A percentile compares a stretch with the other conserved stretches of the same genome.
Conservation (phyloP, 2,329 filamentous ascomycete genomes). For the Neonectria neomacrospora region DNA sequence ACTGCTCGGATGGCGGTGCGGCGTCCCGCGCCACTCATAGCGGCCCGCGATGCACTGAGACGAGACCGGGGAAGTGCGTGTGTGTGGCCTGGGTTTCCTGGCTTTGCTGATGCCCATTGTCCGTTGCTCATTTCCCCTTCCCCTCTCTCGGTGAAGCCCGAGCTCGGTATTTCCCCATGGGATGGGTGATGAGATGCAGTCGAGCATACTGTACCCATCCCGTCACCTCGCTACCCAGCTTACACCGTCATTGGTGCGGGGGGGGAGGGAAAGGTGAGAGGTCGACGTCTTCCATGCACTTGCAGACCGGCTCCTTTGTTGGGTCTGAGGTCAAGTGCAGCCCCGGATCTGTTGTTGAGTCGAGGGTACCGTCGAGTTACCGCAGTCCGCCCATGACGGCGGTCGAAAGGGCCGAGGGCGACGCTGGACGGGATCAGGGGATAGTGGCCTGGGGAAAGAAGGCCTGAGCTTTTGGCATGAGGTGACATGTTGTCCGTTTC, state of each 20-base stretch:
- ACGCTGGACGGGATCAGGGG: constrained; percentile 25
- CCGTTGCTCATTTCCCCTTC: neutral
- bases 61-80: neutral
- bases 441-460: constrained; percentile 26
- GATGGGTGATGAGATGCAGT: constrained; percentile 11
- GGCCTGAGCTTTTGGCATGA: constrained; percentile 30
- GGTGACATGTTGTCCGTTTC: constrained; percentile 29
- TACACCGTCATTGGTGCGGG: constrained; percentile 19
- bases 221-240: constrained; percentile 1
- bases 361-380: neutral
- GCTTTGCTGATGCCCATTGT: constrained; percentile 4
- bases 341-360: constrained; percentile 6
- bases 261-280: constrained; percentile 10
- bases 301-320: neutral
- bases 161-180: constrained; percentile 2
- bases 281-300: constrained; percentile 5
- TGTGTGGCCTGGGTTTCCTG: constrained; percentile 7
- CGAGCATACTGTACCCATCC: neutral
- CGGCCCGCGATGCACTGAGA: neutral
- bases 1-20: constrained; percentile 16
- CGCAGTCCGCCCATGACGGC: constrained; percentile 16
- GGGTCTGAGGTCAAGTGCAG: neutral
- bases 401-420: constrained; percentile 26
- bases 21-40: constrained; percentile 26
- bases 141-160: constrained; percentile 3